These are phyloP conservation scores for Phytophthora constricta DNA, from an alignment of 352 stramenopile genomes.

Conservation along the genomic window DNA sequence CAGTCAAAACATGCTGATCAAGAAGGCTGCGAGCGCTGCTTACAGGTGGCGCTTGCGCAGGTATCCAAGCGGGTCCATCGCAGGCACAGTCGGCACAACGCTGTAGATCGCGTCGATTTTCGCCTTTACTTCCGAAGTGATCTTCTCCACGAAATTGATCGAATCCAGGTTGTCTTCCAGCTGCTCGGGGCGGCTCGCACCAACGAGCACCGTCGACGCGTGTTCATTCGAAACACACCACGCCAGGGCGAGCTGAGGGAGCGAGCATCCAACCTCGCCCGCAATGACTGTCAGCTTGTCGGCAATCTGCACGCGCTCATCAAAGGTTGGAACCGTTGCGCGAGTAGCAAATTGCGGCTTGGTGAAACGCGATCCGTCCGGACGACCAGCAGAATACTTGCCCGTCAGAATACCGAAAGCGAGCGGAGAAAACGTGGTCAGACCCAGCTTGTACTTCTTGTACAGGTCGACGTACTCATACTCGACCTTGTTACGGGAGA, in stretches of 20 bases:
- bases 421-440: constrained; percentile 41
- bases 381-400: constrained; percentile 44
- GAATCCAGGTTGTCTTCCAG: constrained; percentile 7
- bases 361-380: constrained; percentile 39
- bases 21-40: constrained; percentile 48
- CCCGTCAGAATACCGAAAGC: constrained; percentile 44
- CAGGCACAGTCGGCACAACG: constrained; percentile 1
- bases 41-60: constrained; percentile 18
- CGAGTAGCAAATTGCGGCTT: constrained; percentile 40
- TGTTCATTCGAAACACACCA: constrained; percentile 42
- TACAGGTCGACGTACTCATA: constrained; percentile 11
- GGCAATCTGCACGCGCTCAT: constrained; percentile 36
- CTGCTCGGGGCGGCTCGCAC: constrained; percentile 3
- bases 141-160: constrained; percentile 7
- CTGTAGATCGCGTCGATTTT: constrained; percentile 10
- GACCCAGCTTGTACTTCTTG: constrained; percentile 18
- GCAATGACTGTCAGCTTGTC: constrained; percentile 38
- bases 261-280: constrained; percentile 42
- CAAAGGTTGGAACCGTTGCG: constrained; percentile 24
- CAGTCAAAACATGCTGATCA: too few species aligned
- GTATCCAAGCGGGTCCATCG: not conserved
- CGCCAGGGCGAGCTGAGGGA: constrained; percentile 56
- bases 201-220: constrained; percentile 7
- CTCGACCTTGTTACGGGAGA: constrained; percentile 7
- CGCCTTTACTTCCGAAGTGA: constrained; percentile 3